Conservation (phyloP, 2,329 filamentous ascomycete species). For the Colletotrichum chrysophilum region DNA sequence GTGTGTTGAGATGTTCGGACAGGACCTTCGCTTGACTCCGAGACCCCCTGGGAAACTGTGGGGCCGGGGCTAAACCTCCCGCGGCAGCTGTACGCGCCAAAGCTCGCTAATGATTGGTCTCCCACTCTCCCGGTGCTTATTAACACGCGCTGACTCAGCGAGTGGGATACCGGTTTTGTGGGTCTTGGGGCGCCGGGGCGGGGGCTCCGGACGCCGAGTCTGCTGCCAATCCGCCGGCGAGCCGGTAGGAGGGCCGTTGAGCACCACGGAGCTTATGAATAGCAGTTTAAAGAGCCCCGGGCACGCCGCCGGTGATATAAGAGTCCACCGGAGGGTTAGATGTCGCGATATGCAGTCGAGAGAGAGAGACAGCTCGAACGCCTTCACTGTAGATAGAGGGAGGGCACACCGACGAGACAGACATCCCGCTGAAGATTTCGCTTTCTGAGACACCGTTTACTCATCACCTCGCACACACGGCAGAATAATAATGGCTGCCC, state of each 20-base stretch:
- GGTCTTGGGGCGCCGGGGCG: neutral
- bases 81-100: neutral
- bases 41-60: neutral
- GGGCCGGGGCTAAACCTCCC: neutral
- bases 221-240: neutral
- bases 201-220: neutral
- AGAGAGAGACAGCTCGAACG: neutral
- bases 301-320: neutral
- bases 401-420: neutral
- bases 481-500: neutral
- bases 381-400: neutral
- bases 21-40: neutral
- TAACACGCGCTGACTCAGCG: neutral
- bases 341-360: neutral
- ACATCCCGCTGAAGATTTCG: neutral
- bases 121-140: neutral
- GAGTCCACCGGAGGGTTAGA: neutral
- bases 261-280: neutral
- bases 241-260: neutral
- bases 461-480: neutral
- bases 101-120: neutral
- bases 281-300: neutral
- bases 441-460: neutral
- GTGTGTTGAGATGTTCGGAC: conserved; percentile 1
- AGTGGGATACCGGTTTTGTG: conserved; percentile 6